Conservation (phyloP, 345 rosid genomes). For the Xanthoceras sorbifolium region DNA sequence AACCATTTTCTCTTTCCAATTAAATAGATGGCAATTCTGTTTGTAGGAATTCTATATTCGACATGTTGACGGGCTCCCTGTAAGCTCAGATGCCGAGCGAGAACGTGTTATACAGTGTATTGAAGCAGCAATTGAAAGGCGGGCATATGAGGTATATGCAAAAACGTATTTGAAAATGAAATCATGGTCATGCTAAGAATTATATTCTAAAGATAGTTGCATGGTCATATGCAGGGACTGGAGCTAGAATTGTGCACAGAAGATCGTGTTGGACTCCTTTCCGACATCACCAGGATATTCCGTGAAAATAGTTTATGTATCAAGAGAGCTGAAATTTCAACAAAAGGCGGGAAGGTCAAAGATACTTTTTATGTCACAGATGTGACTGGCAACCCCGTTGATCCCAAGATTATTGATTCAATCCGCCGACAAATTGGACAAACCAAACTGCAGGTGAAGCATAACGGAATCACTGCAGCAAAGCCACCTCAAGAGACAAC, state of each 20-base stretch:
- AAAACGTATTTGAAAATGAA: neutral
- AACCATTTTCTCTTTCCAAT: slow-evolving; percentile 14
- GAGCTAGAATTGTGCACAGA: slow-evolving; percentile 55
- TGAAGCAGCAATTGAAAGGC: slow-evolving; percentile 78
- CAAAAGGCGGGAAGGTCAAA: slow-evolving; percentile 44
- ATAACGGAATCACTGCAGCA: slow-evolving; percentile 26
- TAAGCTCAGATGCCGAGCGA: slow-evolving; percentile 79
- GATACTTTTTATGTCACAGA: slow-evolving; percentile 59
- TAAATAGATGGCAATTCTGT: slow-evolving; percentile 13
- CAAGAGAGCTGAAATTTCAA: slow-evolving; percentile 58
- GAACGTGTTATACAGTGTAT: slow-evolving; percentile 74
- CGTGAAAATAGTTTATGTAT: slow-evolving; percentile 58
- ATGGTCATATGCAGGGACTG: slow-evolving; percentile 43
- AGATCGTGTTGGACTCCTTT: slow-evolving; percentile 58
- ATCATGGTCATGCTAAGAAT: slow-evolving; percentile 7
- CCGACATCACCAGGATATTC: slow-evolving; percentile 56
- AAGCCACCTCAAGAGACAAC: slow-evolving; percentile 43
- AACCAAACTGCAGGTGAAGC: slow-evolving; percentile 38
- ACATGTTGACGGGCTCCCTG: slow-evolving; percentile 73
- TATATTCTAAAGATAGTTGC: slow-evolving; percentile 2
- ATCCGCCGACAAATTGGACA: slow-evolving; percentile 46
- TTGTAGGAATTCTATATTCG: slow-evolving; percentile 77
- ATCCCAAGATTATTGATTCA: slow-evolving; percentile 44
- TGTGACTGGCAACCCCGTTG: slow-evolving; percentile 49
- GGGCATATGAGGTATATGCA: slow-evolving; percentile 62